Evolutionary conservation across 2,329 filamentous ascomycete genomes (phyloP).

Genomic region (Hortaea werneckii): DNA sequence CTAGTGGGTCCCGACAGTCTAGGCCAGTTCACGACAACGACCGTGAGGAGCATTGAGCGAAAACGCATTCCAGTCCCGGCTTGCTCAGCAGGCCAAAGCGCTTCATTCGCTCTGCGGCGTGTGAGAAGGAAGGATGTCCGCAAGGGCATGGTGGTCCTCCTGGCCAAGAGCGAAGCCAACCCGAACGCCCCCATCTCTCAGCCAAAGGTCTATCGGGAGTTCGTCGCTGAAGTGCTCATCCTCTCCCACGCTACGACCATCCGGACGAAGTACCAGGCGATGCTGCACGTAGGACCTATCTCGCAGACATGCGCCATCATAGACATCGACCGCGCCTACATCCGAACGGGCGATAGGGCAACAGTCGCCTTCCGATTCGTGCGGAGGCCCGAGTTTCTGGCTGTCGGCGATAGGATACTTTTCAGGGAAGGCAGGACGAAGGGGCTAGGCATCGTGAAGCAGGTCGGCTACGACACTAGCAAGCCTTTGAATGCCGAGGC

Average conservation of each 20-base stretch:
- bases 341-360: conserved; percentile 88
- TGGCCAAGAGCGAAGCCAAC: conserved; percentile 59
- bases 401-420: conserved; percentile 75
- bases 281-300: conserved; percentile 92
- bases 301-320: conserved; percentile 96
- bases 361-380: conserved; percentile 91
- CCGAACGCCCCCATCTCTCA: conserved; percentile 24
- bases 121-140: conserved; percentile 83
- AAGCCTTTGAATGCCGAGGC: conserved; percentile 35
- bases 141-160: conserved; percentile 95
- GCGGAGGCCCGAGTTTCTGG: conserved; percentile 85
- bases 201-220: conserved; percentile 45
- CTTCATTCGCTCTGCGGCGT: conserved; percentile 80
- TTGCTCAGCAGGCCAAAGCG: conserved; percentile 83
- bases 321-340: conserved; percentile 91
- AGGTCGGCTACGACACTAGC: conserved; percentile 69
- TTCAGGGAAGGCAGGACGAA: conserved; percentile 95
- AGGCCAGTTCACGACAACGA: conserved; percentile 79
- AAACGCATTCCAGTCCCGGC: conserved; percentile 84
- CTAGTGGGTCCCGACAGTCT: conserved; percentile 83
- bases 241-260: conserved; percentile 95
- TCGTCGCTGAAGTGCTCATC: conserved; percentile 70
- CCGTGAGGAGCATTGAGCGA: conserved; percentile 83
- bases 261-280: conserved; percentile 92
- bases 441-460: conserved; percentile 87